Conservation (phyloP, 352 stramenopile species). For the Phytophthora chlamydospora region DNA sequence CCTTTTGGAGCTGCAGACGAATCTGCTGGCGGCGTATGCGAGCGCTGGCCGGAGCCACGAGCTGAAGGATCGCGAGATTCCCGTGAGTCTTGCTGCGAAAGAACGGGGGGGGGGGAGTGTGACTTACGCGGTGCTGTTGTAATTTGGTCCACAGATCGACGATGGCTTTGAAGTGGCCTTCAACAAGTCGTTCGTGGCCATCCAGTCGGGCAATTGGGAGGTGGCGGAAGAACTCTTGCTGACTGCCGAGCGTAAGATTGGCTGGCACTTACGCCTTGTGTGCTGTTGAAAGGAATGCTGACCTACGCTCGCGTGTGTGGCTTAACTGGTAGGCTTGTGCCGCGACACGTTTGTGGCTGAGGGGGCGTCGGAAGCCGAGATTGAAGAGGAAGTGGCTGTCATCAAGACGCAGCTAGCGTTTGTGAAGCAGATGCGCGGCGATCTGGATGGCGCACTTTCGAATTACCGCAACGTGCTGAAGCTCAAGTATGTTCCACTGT, state of each 20-base stretch:
- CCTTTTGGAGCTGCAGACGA: conserved; percentile 78
- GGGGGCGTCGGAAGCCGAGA: conserved; percentile 54
- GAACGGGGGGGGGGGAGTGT: background rate
- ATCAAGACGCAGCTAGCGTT: conserved; percentile 79
- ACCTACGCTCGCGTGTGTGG: conserved; percentile 9
- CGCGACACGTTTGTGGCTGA: conserved; percentile 66
- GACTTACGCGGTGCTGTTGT: conserved; percentile 5
- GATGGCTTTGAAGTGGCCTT: conserved; percentile 84
- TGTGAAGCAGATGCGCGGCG: conserved; percentile 80
- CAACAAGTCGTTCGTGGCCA: conserved; percentile 86
- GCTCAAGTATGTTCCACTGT: conserved; percentile 58
- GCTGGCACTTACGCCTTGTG: background rate
- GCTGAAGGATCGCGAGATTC: conserved; percentile 55
- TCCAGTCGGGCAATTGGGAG: conserved; percentile 65
- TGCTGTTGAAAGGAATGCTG: background rate
- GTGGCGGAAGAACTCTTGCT: conserved; percentile 50
- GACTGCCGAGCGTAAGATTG: conserved; percentile 64
- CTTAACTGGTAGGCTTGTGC: conserved; percentile 54
- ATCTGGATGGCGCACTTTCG: conserved; percentile 68
- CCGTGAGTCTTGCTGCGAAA: conserved; percentile 32
- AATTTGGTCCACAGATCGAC: conserved; percentile 47
- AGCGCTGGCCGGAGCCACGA: conserved; percentile 63
- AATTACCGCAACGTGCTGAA: conserved; percentile 84
- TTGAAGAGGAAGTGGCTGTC: conserved; percentile 75
- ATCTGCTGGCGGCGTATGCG: conserved; percentile 76